A percentile compares a stretch with the other conserved stretches of the same genome.
These are phyloP conservation scores for Aurinia saxatilis DNA, from an alignment of 345 rosid species.

Conservation along the genomic window DNA sequence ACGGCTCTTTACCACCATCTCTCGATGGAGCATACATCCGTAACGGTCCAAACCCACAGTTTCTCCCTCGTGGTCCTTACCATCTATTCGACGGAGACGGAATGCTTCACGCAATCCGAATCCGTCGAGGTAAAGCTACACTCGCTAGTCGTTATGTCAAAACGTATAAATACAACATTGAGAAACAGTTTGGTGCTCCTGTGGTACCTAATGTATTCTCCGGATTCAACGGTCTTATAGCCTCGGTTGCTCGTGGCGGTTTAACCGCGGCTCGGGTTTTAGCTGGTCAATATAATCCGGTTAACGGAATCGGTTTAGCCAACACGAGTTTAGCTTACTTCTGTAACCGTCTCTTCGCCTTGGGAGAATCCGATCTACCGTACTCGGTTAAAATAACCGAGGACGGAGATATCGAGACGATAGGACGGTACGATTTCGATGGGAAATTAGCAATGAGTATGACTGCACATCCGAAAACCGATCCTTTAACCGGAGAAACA, in stretches of 20 bases:
- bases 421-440: conserved; percentile 30
- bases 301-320: conserved; percentile 30
- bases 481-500: conserved; percentile 25
- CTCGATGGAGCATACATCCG: conserved; percentile 30
- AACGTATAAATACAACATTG: conserved; percentile 25
- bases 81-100: conserved; percentile 36
- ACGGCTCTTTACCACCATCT: conserved; percentile 23
- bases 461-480: conserved; percentile 34
- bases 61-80: conserved; percentile 35
- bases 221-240: conserved; percentile 28
- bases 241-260: conserved; percentile 32
- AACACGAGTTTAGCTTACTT: conserved; percentile 31
- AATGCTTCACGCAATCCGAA: conserved; percentile 33
- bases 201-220: conserved; percentile 28
- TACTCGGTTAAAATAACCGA: conserved; percentile 19
- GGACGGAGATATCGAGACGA: conserved; percentile 24
- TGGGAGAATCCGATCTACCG: conserved; percentile 33
- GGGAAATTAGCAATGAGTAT: conserved; percentile 29
- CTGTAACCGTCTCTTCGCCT: conserved; percentile 29
- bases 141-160: conserved; percentile 33
- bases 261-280: conserved; percentile 22
- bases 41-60: conserved; percentile 35
- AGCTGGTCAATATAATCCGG: conserved; percentile 28
- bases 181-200: conserved; percentile 26
- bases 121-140: conserved; percentile 25